These are phyloP conservation scores for Protomyces pachydermus DNA, from an alignment of 1,139 yeast species.

Conservation along the genomic window DNA sequence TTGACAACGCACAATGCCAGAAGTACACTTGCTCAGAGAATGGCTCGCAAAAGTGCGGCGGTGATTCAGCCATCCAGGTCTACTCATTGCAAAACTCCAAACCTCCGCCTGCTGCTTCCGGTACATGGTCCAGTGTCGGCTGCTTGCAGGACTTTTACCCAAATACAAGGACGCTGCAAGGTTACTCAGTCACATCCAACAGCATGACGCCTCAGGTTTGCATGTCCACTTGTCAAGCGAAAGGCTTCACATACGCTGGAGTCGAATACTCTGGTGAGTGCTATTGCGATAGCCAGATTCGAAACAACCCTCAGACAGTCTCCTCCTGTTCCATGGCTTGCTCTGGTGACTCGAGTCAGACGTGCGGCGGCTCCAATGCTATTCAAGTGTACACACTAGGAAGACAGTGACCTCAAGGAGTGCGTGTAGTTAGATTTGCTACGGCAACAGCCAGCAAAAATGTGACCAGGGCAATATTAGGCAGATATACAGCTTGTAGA, in stretches of 20 bases:
- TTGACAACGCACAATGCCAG: background rate
- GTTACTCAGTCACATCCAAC: slow-evolving; percentile 7
- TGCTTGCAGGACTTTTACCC: slow-evolving; percentile 23
- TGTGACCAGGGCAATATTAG: background rate
- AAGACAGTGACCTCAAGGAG: background rate
- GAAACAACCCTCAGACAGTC: background rate
- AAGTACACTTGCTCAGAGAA: background rate
- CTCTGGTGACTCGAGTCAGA: slow-evolving; percentile 12
- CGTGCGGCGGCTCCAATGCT: slow-evolving; percentile 21
- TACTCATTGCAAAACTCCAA: background rate
- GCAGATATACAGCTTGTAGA: background rate
- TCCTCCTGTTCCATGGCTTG: slow-evolving; percentile 23
- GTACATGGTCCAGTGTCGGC: background rate
- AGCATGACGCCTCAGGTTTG: slow-evolving; percentile 7
- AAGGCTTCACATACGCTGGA: slow-evolving; percentile 26
- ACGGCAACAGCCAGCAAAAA: background rate
- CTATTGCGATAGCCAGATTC: slow-evolving; percentile 17
- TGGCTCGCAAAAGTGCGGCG: background rate
- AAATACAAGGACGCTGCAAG: slow-evolving; percentile 7
- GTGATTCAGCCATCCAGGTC: slow-evolving; percentile 1
- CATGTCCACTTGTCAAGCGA: slow-evolving; percentile 3
- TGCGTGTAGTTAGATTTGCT: background rate
- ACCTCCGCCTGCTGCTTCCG: background rate
- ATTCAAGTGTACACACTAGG: slow-evolving; percentile 3
- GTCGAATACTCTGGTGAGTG: slow-evolving; percentile 28